Base-by-base conservation (phyloP, 148 eudicot species). In the Nepenthes gracilis region DNA sequence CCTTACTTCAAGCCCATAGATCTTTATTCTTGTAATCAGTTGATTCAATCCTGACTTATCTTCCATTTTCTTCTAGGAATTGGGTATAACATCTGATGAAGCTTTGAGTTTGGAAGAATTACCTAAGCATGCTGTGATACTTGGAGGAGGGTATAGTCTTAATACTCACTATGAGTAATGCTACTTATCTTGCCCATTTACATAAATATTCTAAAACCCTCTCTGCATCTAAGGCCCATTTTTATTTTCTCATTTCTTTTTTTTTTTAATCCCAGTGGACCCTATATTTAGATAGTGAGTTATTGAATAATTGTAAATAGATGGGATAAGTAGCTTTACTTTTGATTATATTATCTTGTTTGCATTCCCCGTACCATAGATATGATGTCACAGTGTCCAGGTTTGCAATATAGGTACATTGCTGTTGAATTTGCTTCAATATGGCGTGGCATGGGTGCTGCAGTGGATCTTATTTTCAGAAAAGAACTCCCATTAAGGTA, bases 391-490 rank as follows among this genome's bases (percentile, higher is more conserved):
- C 36, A 1, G 12, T 55, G 8, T 36, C 45, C 36, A 13, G 23
- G 60, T 53, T 10, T 72, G 52, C 58, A 64, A 6, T 69, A 49
- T 63, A 93, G 98, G 83, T 93, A 93, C 67, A 93, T 93, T 67
- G 95, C 99, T 81, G 95, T 93, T 79, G 99, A 93, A 78, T 93
- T 93, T 75, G 99, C 96, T 80, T 88, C 99, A 55, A 93, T 93
- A 70, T 93, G 99, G 99, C 84, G 96, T 45, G 99, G 99, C 59
- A 88, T 93, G 96, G 99, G 99, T 43, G 74, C 80, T 58, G 81
- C 80, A 2, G 99, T 93, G 33, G 85, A 88, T 74, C 75, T 93
- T 32, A 82, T 58, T 60, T 93, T 77, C 79, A 84, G 99, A 71
- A 86, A 73, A 78, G 99, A 93, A 72, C 96, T 89, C 75, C 99